phyloP scores from a whole-genome alignment of 2,329 filamentous ascomycete genomes.

The Aureobasidium sp. region DNA sequence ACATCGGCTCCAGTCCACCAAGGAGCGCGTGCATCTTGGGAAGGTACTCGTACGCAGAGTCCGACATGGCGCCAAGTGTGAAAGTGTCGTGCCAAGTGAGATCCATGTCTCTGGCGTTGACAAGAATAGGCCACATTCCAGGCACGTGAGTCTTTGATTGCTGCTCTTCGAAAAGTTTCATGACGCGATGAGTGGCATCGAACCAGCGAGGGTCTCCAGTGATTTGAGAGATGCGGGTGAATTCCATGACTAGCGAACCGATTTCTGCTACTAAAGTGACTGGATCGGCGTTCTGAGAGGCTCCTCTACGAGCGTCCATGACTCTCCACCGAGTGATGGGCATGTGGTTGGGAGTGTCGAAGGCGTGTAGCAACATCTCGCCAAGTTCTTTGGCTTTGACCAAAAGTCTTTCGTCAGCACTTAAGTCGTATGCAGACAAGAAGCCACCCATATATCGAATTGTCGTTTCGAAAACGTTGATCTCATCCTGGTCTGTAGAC shows the following conservation, averaged over 20 bases:
- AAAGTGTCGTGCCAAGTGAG: slow-evolving; percentile 36
- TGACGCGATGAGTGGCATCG: slow-evolving; percentile 40
- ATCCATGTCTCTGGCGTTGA: slow-evolving; percentile 35
- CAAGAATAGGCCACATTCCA: slow-evolving; percentile 43
- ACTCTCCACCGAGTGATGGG: slow-evolving; percentile 42
- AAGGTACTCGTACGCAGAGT: slow-evolving; percentile 36
- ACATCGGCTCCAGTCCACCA: slow-evolving; percentile 39
- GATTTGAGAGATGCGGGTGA: slow-evolving; percentile 40
- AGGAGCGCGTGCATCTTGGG: slow-evolving; percentile 44
- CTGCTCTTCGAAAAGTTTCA: slow-evolving; percentile 35
- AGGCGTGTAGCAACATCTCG: slow-evolving; percentile 41
- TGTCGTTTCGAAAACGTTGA: slow-evolving; percentile 46
- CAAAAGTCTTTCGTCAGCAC: slow-evolving; percentile 29
- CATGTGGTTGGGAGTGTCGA: slow-evolving; percentile 41
- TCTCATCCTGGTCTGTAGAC: slow-evolving; percentile 29
- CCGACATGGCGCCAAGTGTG: slow-evolving; percentile 32
- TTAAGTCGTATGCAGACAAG: slow-evolving; percentile 31
- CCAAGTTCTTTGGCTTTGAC: slow-evolving; percentile 33
- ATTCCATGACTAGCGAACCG: slow-evolving; percentile 42
- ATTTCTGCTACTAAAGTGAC: slow-evolving; percentile 41
- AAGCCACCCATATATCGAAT: slow-evolving; percentile 38
- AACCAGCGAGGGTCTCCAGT: slow-evolving; percentile 41
- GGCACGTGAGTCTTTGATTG: slow-evolving; percentile 38
- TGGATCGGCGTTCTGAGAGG: slow-evolving; percentile 34
- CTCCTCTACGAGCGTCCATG: slow-evolving; percentile 31